phyloP scores from a whole-genome alignment of 495 filamentous ascomycete genomes.

The Penicillium dipodomyicola region DNA sequence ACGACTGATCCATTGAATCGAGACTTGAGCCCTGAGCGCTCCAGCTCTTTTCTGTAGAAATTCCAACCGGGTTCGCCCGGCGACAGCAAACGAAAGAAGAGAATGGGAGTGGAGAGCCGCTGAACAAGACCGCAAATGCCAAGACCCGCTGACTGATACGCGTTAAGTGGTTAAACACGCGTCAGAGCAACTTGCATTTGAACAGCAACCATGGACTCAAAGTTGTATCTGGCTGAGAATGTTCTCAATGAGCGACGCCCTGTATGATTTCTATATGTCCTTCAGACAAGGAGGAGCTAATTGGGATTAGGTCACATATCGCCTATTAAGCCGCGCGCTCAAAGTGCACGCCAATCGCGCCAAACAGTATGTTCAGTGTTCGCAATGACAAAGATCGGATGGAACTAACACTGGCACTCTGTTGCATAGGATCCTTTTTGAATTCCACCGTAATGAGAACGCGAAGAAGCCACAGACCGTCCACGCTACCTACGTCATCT shows the following conservation, averaged over 20 bases:
- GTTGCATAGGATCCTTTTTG: conserved; percentile 75
- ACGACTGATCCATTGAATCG: conserved; percentile 43
- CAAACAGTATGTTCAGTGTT: conserved; percentile 61
- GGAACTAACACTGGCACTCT: conserved; percentile 2
- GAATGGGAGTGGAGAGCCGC: conserved; percentile 16
- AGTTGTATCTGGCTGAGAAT: conserved; percentile 67
- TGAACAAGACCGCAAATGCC: conserved; percentile 23
- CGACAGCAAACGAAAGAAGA: conserved; percentile 4
- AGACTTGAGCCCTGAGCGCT: background rate
- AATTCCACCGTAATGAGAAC: conserved; percentile 81
- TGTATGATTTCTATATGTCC: conserved; percentile 47
- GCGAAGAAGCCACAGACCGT: conserved; percentile 68
- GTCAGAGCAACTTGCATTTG: conserved; percentile 25
- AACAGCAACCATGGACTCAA: conserved; percentile 50
- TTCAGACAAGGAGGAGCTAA: conserved; percentile 3
- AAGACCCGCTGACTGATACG: conserved; percentile 52
- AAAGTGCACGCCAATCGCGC: conserved; percentile 79
- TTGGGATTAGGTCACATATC: conserved; percentile 71
- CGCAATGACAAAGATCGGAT: background rate
- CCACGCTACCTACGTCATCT: conserved; percentile 84
- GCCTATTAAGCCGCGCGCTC: conserved; percentile 71
- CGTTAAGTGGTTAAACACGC: conserved; percentile 49
- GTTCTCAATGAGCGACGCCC: conserved; percentile 74
- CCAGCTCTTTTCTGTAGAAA: background rate
- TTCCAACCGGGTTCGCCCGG: conserved; percentile 1